Evolutionary conservation across 2,329 filamentous ascomycete species (phyloP).

Genomic region (Penicillium sp.): DNA sequence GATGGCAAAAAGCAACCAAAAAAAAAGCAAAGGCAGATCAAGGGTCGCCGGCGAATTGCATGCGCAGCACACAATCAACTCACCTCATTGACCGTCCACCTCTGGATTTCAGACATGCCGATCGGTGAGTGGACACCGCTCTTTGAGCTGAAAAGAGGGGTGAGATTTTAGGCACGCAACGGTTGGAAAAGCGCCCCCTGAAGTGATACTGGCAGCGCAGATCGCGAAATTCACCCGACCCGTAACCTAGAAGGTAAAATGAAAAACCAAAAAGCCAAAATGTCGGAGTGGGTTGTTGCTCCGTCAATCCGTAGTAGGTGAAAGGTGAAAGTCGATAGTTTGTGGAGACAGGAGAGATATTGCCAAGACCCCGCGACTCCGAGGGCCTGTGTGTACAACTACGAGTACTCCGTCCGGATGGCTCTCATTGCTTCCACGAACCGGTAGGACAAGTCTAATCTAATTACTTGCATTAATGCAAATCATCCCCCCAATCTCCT

Average conservation of each 20-base stretch:
- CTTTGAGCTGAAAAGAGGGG: slow-evolving; percentile 14
- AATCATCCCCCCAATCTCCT: neutral
- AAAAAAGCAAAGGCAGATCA: slow-evolving; percentile 4
- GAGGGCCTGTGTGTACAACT: neutral
- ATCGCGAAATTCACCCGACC: slow-evolving; percentile 12
- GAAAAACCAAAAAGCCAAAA: neutral
- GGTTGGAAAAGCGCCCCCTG: neutral
- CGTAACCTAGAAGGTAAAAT: neutral
- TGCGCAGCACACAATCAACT: slow-evolving; percentile 13
- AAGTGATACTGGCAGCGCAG: slow-evolving; percentile 13
- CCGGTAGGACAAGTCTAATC: slow-evolving; percentile 5
- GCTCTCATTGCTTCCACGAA: neutral
- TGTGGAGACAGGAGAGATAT: neutral
- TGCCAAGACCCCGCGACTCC: slow-evolving; percentile 1
- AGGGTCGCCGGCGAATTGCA: slow-evolving; percentile 8
- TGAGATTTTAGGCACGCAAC: slow-evolving; percentile 5
- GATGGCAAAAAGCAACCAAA: slow-evolving; percentile 1
- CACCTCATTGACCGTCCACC: slow-evolving; percentile 52
- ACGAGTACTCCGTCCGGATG: no score
- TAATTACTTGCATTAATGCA: neutral
- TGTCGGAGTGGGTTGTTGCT: neutral
- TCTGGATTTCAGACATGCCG: slow-evolving; percentile 40
- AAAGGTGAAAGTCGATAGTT: neutral
- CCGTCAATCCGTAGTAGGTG: neutral
- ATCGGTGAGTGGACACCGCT: slow-evolving; percentile 23